phyloP scores from a whole-genome alignment of 1,284 basidiomycete species.

The Ganoderma sinense region DNA sequence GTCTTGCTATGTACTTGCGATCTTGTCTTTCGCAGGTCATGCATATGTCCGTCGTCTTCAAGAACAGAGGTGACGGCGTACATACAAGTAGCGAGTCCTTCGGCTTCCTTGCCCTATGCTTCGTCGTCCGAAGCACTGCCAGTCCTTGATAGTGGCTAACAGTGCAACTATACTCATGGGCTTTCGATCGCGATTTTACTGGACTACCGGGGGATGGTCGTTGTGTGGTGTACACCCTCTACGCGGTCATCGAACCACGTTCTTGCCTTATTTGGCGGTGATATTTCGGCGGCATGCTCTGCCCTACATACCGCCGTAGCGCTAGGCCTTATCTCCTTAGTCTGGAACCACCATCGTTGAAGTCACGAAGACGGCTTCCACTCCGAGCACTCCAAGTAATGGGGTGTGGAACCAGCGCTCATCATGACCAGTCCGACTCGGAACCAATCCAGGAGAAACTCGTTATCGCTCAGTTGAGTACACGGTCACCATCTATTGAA shows the following conservation, averaged over 20 bases:
- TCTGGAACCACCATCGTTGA: neutral
- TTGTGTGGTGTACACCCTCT: neutral
- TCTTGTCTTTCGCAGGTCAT: neutral
- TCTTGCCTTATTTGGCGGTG: neutral
- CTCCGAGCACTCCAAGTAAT: neutral
- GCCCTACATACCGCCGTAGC: neutral
- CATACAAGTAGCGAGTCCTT: neutral
- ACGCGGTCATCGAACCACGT: neutral
- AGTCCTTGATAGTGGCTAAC: neutral
- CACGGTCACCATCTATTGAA: neutral
- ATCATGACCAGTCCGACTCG: neutral
- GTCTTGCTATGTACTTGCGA: neutral
- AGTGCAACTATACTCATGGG: neutral
- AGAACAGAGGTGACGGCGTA: no score
- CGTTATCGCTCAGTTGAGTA: neutral
- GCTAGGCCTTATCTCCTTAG: neutral
- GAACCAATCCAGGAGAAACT: neutral
- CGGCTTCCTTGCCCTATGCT: neutral
- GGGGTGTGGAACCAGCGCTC: neutral
- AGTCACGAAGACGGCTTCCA: neutral
- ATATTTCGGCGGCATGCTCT: neutral
- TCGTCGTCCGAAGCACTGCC: neutral
- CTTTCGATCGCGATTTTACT: neutral
- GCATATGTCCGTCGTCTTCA: constrained; percentile 2
- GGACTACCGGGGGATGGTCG: neutral